Evolutionary conservation across 2,329 filamentous ascomycete species (phyloP).

Genomic region (Fusarium staphyleae): DNA sequence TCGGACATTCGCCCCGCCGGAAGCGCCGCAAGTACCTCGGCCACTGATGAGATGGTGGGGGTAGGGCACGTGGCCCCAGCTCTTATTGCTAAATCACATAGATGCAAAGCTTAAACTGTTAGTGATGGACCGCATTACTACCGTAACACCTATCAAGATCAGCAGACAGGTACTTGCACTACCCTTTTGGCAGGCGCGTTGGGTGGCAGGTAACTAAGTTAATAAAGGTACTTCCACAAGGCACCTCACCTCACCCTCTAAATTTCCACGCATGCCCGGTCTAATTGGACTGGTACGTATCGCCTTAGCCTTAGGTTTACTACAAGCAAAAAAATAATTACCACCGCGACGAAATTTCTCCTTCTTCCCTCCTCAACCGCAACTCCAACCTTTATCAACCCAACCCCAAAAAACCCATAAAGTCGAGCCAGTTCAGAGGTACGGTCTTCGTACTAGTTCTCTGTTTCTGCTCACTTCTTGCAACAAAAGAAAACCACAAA

Average conservation of each 20-base stretch:
- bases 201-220: slow-evolving; percentile 37
- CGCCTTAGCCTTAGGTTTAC: slow-evolving; percentile 34
- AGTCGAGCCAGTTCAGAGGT: slow-evolving; percentile 62
- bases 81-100: slow-evolving; percentile 14
- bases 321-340: slow-evolving; percentile 46
- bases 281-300: slow-evolving; percentile 26
- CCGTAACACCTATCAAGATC: slow-evolving; percentile 19
- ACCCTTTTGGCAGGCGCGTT: slow-evolving; percentile 19
- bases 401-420: slow-evolving; percentile 52
- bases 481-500: slow-evolving; percentile 60
- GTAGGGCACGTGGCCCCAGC: slow-evolving; percentile 25
- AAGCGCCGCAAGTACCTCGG: slow-evolving; percentile 33
- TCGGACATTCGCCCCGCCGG: slow-evolving; percentile 3
- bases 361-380: slow-evolving; percentile 53
- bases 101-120: slow-evolving; percentile 9
- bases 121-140: slow-evolving; percentile 11
- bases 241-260: slow-evolving; percentile 29
- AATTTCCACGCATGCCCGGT: slow-evolving; percentile 20
- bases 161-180: slow-evolving; percentile 19
- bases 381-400: slow-evolving; percentile 59
- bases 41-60: slow-evolving; percentile 30
- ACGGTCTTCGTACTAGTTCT: slow-evolving; percentile 65
- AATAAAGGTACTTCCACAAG: slow-evolving; percentile 26
- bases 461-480: slow-evolving; percentile 65
- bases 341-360: slow-evolving; percentile 49